A percentile compares a stretch with the other conserved stretches of the same genome.
phyloP scores from a whole-genome alignment of 2,329 filamentous ascomycete genomes.

The Penicillium sp. region DNA sequence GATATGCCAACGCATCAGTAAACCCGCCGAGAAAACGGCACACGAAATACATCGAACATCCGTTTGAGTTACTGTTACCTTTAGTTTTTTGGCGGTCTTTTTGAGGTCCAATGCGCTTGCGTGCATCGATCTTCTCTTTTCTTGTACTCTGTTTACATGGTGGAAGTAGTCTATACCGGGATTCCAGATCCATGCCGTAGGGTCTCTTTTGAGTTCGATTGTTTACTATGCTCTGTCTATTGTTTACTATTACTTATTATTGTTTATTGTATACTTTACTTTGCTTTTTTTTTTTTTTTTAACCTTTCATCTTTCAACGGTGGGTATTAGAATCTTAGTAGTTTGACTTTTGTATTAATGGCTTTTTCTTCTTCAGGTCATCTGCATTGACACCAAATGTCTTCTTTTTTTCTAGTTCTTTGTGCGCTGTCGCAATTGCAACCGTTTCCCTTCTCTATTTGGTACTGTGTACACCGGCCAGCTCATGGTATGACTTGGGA shows the following conservation, averaged over 20 bases:
- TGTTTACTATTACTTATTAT: background rate
- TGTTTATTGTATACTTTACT: background rate
- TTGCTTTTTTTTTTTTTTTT: background rate
- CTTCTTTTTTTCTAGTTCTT: background rate
- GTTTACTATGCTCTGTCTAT: background rate
- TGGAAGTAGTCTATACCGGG: slow-evolving; percentile 1
- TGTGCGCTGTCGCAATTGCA: slow-evolving; percentile 20
- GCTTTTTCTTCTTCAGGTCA: slow-evolving; percentile 12
- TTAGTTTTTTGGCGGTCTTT: background rate
- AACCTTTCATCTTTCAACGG: background rate
- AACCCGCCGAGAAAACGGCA: slow-evolving; percentile 18
- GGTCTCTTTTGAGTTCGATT: background rate
- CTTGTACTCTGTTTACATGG: background rate
- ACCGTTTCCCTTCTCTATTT: background rate
- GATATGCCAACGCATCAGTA: slow-evolving; percentile 81
- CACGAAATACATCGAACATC: background rate
- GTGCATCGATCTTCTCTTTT: background rate
- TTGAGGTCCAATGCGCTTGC: background rate
- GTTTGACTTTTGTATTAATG: background rate
- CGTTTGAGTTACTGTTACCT: slow-evolving; percentile 1
- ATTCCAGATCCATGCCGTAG: background rate
- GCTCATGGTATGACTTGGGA: slow-evolving; percentile 15
- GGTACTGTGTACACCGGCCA: slow-evolving; percentile 10
- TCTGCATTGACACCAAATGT: slow-evolving; percentile 11
- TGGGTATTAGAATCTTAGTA: slow-evolving; percentile 3